These are phyloP conservation scores for Jaminaea rosea DNA, from an alignment of 1,284 basidiomycete species.

Conservation along the genomic window DNA sequence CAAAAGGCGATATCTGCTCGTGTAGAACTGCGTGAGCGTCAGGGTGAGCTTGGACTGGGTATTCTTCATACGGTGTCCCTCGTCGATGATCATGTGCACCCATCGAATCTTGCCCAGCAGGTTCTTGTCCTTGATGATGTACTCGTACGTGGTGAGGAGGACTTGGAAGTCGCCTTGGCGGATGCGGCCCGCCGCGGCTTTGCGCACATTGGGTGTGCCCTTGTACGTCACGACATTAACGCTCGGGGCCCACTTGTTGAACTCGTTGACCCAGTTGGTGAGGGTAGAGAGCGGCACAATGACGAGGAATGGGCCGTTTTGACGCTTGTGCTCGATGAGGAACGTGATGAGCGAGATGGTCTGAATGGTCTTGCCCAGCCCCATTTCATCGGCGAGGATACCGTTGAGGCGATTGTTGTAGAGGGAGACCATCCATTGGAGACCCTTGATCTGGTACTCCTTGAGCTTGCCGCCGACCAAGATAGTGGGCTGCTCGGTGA, in stretches of 20 bases:
- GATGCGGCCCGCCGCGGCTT: slow-evolving; percentile 34
- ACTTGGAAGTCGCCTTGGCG: slow-evolving; percentile 44
- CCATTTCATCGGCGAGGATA: slow-evolving; percentile 47
- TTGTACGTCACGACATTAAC: slow-evolving; percentile 45
- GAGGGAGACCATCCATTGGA: slow-evolving; percentile 47
- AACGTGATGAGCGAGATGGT: slow-evolving; percentile 47
- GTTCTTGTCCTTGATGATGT: slow-evolving; percentile 48
- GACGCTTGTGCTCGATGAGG: slow-evolving; percentile 46
- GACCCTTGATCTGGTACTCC: slow-evolving; percentile 47
- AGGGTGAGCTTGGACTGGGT: slow-evolving; percentile 88
- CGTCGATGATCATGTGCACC: slow-evolving; percentile 48
- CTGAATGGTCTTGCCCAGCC: slow-evolving; percentile 47
- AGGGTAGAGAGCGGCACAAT: slow-evolving; percentile 47
- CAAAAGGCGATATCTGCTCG: slow-evolving; percentile 86
- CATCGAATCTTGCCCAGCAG: slow-evolving; percentile 47
- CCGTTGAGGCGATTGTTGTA: slow-evolving; percentile 48
- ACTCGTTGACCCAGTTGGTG: slow-evolving; percentile 47
- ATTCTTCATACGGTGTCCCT: slow-evolving; percentile 98
- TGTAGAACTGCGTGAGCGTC: slow-evolving; percentile 87
- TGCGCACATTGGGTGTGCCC: slow-evolving; percentile 42
- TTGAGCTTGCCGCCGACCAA: slow-evolving; percentile 54
- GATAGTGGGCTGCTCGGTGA: slow-evolving; percentile 71
- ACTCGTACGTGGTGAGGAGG: slow-evolving; percentile 46
- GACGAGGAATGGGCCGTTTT: slow-evolving; percentile 45
- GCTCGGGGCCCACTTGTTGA: slow-evolving; percentile 45